A percentile compares a stretch with the other conserved stretches of the same genome.
phyloP scores from a whole-genome alignment of 257 asterid species.

The Nyctanthes arbortristis region DNA sequence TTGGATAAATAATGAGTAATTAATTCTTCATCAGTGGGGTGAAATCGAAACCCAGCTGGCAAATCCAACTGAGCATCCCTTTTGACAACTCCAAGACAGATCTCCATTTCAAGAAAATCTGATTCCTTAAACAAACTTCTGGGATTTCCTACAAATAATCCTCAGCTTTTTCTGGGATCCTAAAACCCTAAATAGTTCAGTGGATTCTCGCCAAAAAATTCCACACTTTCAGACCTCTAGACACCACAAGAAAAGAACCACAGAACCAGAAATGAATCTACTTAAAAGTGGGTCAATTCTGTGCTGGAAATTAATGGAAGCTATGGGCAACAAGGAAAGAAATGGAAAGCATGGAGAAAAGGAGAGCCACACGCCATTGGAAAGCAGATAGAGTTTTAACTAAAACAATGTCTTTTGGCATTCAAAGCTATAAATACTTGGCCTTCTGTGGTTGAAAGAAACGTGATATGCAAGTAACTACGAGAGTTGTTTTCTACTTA shows the following conservation, averaged over 20 bases:
- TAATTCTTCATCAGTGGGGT: slow-evolving; percentile 84
- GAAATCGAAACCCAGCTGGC: slow-evolving; percentile 90
- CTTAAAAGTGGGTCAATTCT: slow-evolving; percentile 1
- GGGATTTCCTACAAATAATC: slow-evolving; percentile 8
- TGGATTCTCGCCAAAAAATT: slow-evolving; percentile 18
- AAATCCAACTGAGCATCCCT: slow-evolving; percentile 54
- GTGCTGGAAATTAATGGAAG: slow-evolving; percentile 16
- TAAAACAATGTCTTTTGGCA: slow-evolving; percentile 23
- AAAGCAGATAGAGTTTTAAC: slow-evolving; percentile 14
- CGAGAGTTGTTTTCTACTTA: not conserved
- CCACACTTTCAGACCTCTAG: slow-evolving; percentile 12
- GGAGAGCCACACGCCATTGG: slow-evolving; percentile 24
- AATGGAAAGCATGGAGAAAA: slow-evolving; percentile 3
- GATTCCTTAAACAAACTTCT: not conserved
- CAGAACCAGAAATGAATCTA: slow-evolving; percentile 14
- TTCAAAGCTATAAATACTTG: slow-evolving; percentile 33
- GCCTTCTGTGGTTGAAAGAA: slow-evolving; percentile 26
- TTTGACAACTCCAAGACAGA: slow-evolving; percentile 23
- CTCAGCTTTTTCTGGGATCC: not conserved
- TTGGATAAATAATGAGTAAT: slow-evolving; percentile 66
- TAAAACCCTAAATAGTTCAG: not conserved
- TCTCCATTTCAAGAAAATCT: slow-evolving; percentile 40
- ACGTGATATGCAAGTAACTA: slow-evolving; percentile 55
- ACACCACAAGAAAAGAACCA: not conserved
- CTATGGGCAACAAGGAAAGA: slow-evolving; percentile 23